Evolutionary conservation across 108 stramenopile genomes (phyloP).

Genomic region (Chaetoceros muelleri): DNA sequence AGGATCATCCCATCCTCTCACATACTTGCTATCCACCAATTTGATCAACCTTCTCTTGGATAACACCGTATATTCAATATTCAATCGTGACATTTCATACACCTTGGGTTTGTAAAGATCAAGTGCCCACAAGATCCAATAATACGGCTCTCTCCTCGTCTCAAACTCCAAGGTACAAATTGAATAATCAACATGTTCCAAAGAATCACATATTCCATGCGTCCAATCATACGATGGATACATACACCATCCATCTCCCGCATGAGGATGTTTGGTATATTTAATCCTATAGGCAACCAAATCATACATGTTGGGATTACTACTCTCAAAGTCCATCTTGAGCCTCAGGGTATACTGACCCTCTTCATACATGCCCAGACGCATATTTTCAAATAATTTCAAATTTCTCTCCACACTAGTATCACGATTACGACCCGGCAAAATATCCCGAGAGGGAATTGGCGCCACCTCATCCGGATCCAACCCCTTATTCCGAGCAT

Average conservation of each 20-base stretch:
- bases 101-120: constrained; percentile 93
- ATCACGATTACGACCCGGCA: constrained; percentile 86
- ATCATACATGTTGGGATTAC: constrained; percentile 97
- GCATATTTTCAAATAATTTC: constrained; percentile 89
- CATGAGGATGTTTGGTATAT: constrained; percentile 91
- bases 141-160: constrained; percentile 93
- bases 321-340: constrained; percentile 94
- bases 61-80: constrained; percentile 89
- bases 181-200: constrained; percentile 97
- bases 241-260: constrained; percentile 96
- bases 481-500: constrained; percentile 35
- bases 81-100: constrained; percentile 87
- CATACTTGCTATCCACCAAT: constrained; percentile 65
- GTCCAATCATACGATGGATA: constrained; percentile 98
- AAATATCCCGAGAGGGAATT: constrained; percentile 47
- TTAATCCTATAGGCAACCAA: constrained; percentile 94
- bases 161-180: constrained; percentile 99
- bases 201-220: constrained; percentile 93
- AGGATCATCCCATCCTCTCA: constrained; percentile 97
- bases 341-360: constrained; percentile 89
- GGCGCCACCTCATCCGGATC: constrained; percentile 71
- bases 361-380: constrained; percentile 81
- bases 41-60: constrained; percentile 94
- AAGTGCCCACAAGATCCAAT: constrained; percentile 96
- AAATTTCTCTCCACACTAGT: constrained; percentile 84